Base-by-base conservation (phyloP, 2,329 filamentous ascomycete species). In the Ophiostoma quercus region DNA sequence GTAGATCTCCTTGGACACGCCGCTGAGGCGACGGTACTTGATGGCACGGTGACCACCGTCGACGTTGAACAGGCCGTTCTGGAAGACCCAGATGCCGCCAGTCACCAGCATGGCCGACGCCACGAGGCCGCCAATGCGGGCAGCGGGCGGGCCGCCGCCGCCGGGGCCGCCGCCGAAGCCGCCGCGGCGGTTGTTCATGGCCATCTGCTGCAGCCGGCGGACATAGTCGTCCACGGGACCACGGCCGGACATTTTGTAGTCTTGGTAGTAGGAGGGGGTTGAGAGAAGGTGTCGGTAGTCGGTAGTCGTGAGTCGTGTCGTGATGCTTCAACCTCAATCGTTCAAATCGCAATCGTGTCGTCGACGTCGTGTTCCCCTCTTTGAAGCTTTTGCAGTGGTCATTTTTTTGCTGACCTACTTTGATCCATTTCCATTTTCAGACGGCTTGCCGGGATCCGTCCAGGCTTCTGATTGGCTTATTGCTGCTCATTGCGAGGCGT, bases 1-100 rank as follows among this genome's bases (percentile, higher is more conserved):
- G 83, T 96, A 99, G 80, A 99, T 99, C 78, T 98, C 92, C 83
- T 94, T 94, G 85, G 92, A 90, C 70, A 99, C 94, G 84, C 95
- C 95, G 77, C 88, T 92, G 81, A 97, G 77, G 79, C 94, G 90
- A 76, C 90, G 93, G 84, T 99, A 99, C 82, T 99, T 99, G 86
- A 99, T 99, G 74, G 95, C 95, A 78, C 95, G 90, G 81, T 98
- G 95, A 83, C 95, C 95, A 89, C 95, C 95, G 78, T 99, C 95
- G 76, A 99, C 95, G 82, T 90, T 90, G 83, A 90, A 90, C 5
- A 90, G 83, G 63, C 87, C 85, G 78, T 88, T 85, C 75, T 85
- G 83, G 73, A 88, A 75, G 74, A 88, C 73, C 75, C 84, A 77
- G 70, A 81, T 78, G 65, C 83, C 85, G 71, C 83, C 84, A 19